Conservation (phyloP, 1,139 yeast species). For the Candida sp. region DNA sequence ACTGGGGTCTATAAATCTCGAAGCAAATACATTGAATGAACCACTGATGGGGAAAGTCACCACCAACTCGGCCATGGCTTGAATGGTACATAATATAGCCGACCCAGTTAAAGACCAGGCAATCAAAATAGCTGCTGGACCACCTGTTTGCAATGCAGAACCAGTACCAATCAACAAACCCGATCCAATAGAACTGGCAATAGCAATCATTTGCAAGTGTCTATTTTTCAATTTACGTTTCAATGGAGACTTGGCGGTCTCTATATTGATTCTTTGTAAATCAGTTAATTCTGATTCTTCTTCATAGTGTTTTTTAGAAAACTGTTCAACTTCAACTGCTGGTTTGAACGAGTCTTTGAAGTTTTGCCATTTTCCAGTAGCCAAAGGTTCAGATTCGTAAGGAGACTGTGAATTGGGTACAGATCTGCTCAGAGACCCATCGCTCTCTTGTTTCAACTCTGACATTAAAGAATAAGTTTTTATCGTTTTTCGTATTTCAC, state of each 20-base stretch:
- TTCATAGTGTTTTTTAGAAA: conserved; percentile 9
- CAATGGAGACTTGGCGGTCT: conserved; percentile 36
- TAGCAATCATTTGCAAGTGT: conserved; percentile 61
- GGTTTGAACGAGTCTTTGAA: conserved; percentile 41
- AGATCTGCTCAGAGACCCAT: background rate
- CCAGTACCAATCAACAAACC: conserved; percentile 35
- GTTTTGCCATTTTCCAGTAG: conserved; percentile 27
- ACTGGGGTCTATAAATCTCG: conserved; percentile 39
- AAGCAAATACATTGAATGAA: conserved; percentile 36
- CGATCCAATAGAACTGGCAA: conserved; percentile 80
- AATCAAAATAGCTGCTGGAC: conserved; percentile 64
- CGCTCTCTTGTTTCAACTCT: background rate
- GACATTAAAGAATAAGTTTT: background rate
- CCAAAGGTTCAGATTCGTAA: conserved; percentile 2
- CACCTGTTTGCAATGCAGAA: conserved; percentile 47
- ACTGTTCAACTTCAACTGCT: conserved; percentile 17
- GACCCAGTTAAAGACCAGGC: conserved; percentile 38
- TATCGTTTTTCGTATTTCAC: no score
- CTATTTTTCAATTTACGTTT: conserved; percentile 31
- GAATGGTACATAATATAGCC: conserved; percentile 30
- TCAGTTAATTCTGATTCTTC: conserved; percentile 27
- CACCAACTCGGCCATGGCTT: conserved; percentile 39
- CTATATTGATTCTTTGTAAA: conserved; percentile 31
- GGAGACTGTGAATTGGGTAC: conserved; percentile 3
- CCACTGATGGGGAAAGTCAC: conserved; percentile 41